Evolutionary conservation across 129 eudicot genomes (phyloP), one percentile per base, ranked within the genome.

Genomic region (Oenanthe sinensis): DNA sequence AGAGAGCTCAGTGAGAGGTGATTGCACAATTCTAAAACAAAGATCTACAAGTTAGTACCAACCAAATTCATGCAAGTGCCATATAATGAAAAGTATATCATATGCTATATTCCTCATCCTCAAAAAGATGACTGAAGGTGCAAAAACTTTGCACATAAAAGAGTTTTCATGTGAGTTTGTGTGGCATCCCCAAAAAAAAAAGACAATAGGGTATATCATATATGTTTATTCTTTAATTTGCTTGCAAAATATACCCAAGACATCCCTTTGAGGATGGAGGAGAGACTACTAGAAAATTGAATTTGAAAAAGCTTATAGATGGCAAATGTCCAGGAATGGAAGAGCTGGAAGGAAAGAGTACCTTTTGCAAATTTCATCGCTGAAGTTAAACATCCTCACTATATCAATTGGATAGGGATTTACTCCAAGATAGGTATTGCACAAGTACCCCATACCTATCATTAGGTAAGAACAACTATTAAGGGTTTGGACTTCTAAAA

Each of bases 381-480:
- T 82, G 79, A 95, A 90, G 84, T 95, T 95, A 83, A 95, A 95
- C 63, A 95, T 87, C 83, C 92, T 80, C 16, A 90, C 90, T 74
- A 95, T 95, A 84, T 85, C 97, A 74, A 90, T 80, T 42, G 96
- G 85, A 81, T 86, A 84, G 12, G 97, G 90, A 43, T 84, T 73
- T 75, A 16, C 84, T 60, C 98, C 98, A 73, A 84, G 81, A 83
- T 88, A 82, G 19, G 91, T 86, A 82, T 91, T 95, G 89, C 98
- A 95, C 47, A 95, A 90, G 84, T 90, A 90, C 58, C 98, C 98
- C 58, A 85, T 88, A 77, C 98, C 98, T 95, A 81, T 60, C 40
- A 79, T 67, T 55, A 55, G 11, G 72, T 62, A 82, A 7, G 75
- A 30, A 60, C 67, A 85, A 69, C 63, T 55, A 60, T 19, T 50